These are phyloP conservation scores for Penicillium cataractarum DNA, from an alignment of 495 filamentous ascomycete species.

Conservation along the genomic window DNA sequence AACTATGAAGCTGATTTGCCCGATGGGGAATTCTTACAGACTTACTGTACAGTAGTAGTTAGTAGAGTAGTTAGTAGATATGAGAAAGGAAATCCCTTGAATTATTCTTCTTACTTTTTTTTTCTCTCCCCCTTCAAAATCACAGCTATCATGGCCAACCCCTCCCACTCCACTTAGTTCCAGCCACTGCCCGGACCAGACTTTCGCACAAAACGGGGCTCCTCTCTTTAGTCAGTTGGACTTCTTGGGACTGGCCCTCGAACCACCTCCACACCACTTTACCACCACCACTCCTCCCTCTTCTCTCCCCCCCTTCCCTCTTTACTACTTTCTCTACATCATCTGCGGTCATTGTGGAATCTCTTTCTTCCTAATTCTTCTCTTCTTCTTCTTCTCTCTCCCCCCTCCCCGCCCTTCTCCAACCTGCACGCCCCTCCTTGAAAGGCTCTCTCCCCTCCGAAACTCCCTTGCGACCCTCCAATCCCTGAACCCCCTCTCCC, in stretches of 20 bases:
- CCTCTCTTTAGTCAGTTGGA: constrained; percentile 8
- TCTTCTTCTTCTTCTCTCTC: background rate
- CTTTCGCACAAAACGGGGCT: constrained; percentile 9
- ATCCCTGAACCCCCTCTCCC: constrained; percentile 14
- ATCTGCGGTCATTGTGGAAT: background rate
- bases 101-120: background rate
- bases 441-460: background rate
- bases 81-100: background rate
- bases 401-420: background rate
- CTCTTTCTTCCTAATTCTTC: background rate
- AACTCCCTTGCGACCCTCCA: constrained; percentile 2
- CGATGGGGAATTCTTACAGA: background rate
- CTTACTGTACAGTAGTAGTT: too few species aligned
- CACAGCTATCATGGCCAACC: constrained; percentile 6
- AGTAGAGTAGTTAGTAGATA: too few species aligned
- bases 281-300: background rate
- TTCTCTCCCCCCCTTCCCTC: constrained; percentile 13
- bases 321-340: background rate
- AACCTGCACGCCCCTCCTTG: constrained; percentile 7
- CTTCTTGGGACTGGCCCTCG: background rate
- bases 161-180: constrained; percentile 31
- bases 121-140: background rate
- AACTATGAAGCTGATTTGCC: background rate
- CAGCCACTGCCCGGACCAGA: constrained; percentile 26
- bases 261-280: background rate